Conservation (phyloP, 2,329 filamentous ascomycete species). For the Ambrosiella beaveri region DNA sequence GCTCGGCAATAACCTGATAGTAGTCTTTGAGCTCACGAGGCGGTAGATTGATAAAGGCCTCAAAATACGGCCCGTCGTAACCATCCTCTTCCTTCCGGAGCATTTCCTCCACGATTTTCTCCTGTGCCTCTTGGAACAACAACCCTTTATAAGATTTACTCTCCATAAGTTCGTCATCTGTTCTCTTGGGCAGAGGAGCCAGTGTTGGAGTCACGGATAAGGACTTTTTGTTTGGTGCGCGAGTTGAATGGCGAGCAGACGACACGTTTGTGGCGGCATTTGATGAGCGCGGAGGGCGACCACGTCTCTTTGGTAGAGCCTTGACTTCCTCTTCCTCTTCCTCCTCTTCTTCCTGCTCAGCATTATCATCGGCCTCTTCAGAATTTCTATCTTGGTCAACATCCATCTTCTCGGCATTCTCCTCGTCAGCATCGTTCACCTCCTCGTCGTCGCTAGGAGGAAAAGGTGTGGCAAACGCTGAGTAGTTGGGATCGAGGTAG, state of each 20-base stretch:
- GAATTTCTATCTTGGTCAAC: slow-evolving; percentile 16
- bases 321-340: slow-evolving; percentile 16
- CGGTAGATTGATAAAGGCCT: slow-evolving; percentile 64
- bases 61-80: slow-evolving; percentile 50
- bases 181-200: slow-evolving; percentile 12
- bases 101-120: slow-evolving; percentile 64
- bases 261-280: slow-evolving; percentile 1
- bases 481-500: slow-evolving; percentile 51
- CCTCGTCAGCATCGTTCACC: slow-evolving; percentile 19
- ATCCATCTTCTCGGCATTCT: slow-evolving; percentile 14
- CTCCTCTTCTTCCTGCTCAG: slow-evolving; percentile 18
- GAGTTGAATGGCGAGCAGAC: slow-evolving; percentile 7
- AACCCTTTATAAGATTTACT: slow-evolving; percentile 52
- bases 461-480: slow-evolving; percentile 56
- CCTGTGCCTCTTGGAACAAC: slow-evolving; percentile 69
- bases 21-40: slow-evolving; percentile 65
- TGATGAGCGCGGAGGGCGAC: slow-evolving; percentile 7
- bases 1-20: slow-evolving; percentile 66
- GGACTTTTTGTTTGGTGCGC: slow-evolving; percentile 6
- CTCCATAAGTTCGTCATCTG: slow-evolving; percentile 19
- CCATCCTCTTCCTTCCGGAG: slow-evolving; percentile 50
- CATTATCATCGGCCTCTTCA: slow-evolving; percentile 14
- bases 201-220: slow-evolving; percentile 4
- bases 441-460: slow-evolving; percentile 33
- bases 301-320: slow-evolving; percentile 7